Evolutionary conservation across 2,329 filamentous ascomycete genomes (phyloP), one percentile per base, ranked within the genome.

Genomic region (Trichophyton rubrum): DNA sequence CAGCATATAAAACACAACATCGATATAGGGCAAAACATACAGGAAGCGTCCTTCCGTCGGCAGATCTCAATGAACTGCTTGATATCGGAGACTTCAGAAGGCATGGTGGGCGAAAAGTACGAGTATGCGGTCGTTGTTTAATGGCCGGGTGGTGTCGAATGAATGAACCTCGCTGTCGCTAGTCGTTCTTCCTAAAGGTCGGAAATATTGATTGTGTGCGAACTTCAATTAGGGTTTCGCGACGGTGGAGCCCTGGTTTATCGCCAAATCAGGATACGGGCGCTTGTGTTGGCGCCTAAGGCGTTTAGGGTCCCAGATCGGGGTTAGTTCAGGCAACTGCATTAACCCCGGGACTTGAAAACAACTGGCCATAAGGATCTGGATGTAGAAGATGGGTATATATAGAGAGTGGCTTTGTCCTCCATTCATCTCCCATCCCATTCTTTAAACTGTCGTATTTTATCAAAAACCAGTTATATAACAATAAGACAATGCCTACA

Each of bases 51-150:
- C 85, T 96, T 95, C 79, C 93, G 89, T 81, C 92, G 88, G 87
- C 89, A 96, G 85, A 99, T 96, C 88, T 97, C 93, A 80, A 99
- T 95, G 89, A 99, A 99, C 85, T 96, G 78, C 77, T 99, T 97
- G 85, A 97, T 97, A 78, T 97, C 93, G 77, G 86, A 89, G 79
- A 96, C 88, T 89, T 97, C 90, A 76, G 85, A 84, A 86, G 93
- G 92, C 93, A 99, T 99, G 80, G 82, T 95, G 89, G 56, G 49
- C 62, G 59, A 60, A 60, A 49, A 56, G 24, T 53, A 61, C 27
- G 27, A 15, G 41, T 43, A 24, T 35, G n/a, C 38, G 30, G 33
- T 45, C 56, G 20, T 30, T 9, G 27, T 49, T 33, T 49, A 24
- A 35, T 58, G 49, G 56, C 55, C 40, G 45, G 30, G 17, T 58